A percentile compares a stretch with the other conserved stretches of the same genome.
These are phyloP conservation scores for Cairneyella variabilis DNA, from an alignment of 495 filamentous ascomycete species.

Conservation along the genomic window DNA sequence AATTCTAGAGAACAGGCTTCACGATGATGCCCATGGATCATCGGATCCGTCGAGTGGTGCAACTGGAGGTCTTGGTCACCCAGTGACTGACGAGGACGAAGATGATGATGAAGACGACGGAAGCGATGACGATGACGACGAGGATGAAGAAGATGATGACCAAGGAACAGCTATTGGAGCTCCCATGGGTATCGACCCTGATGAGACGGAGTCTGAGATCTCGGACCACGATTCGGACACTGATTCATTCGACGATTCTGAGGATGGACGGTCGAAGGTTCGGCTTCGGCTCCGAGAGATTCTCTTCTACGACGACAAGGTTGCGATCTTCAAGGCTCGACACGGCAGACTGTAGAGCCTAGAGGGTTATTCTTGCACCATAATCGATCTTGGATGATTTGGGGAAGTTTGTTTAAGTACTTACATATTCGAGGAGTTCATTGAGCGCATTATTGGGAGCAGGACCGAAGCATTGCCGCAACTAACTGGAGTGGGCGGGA, in stretches of 20 bases:
- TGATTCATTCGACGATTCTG: slow-evolving; percentile 41
- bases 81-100: slow-evolving; percentile 38
- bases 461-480: too few species aligned
- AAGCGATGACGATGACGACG: slow-evolving; percentile 41
- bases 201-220: slow-evolving; percentile 45
- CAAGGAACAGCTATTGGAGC: slow-evolving; percentile 32
- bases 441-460: too few species aligned
- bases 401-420: too few species aligned
- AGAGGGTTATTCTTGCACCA: too few species aligned
- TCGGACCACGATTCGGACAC: slow-evolving; percentile 48
- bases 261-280: slow-evolving; percentile 41
- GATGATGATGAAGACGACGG: slow-evolving; percentile 37
- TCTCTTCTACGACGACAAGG: slow-evolving; percentile 84
- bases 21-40: slow-evolving; percentile 38
- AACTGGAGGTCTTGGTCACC: slow-evolving; percentile 24
- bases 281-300: slow-evolving; percentile 75
- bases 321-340: slow-evolving; percentile 52
- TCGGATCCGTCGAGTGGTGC: slow-evolving; percentile 27
- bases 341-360: slow-evolving; percentile 26
- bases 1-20: slow-evolving; percentile 64
- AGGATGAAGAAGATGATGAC: slow-evolving; percentile 42
- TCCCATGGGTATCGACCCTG: slow-evolving; percentile 24
- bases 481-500: too few species aligned
- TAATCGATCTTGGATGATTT: too few species aligned
- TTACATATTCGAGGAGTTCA: too few species aligned